Base-by-base conservation (phyloP, 164 flowering plant species). In the Magnolia officinalis region DNA sequence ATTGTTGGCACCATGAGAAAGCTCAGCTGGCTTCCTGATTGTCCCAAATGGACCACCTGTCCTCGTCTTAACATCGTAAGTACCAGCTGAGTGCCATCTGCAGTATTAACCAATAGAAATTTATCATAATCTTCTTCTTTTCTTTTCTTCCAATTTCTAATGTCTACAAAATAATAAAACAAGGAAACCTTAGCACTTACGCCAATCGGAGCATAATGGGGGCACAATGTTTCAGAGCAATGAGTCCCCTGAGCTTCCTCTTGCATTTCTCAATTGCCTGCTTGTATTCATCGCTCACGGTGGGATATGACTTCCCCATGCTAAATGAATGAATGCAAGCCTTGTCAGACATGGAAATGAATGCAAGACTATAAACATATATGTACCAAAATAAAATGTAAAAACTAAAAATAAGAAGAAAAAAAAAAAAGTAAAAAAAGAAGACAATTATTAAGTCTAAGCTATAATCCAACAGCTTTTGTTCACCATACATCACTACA, bases 1-100 rank as follows among this genome's bases (percentile, higher is more conserved):
- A 51, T 78, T 87, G 87, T 93, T 95, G 23, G 98, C 97, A 0
- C 76, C 92, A 72, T 91, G 98, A 55, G 82, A 85, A 8, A 75
- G 88, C 87, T 95, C 98, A 0, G 63, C 87, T 0, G 84, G 16
- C 61, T 79, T 71, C 87, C 82, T 95, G 84, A 95, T 95, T 11
- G 98, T 95, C 13, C 98, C 98, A 76, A 95, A 93, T 0, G 98
- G 98, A 50, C 98, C 98, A 26, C 98, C 98, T 24, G 94, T 89
- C 86, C 77, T 93, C 2, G 93, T 82, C 74, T 80, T 80, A 79
- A 83, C 88, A 81, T 93, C 98, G 51, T 37, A 95, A 59, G 98
- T 95, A 21, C 98, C 98, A 64, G 98, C 98, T 1, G 97, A 90
- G 86, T 95, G 98, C 98, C 98, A 95, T 70, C 98, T 95, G 81